Conservation (phyloP, 139 green algal genomes). For the Chlorella sp. region DNA sequence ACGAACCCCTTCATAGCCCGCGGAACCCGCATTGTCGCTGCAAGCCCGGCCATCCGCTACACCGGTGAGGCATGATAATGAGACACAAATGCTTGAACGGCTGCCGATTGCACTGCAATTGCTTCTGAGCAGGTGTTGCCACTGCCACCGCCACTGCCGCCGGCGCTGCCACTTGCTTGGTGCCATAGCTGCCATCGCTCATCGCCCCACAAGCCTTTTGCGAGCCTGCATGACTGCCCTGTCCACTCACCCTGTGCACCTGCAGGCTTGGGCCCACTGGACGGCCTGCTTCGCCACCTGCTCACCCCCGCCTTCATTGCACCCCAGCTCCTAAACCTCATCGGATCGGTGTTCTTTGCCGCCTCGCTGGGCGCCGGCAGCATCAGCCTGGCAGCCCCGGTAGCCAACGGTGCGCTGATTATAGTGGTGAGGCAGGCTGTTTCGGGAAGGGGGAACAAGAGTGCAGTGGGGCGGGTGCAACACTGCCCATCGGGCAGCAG, state of each 20-base stretch:
- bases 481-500: background rate
- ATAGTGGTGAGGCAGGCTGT: no score
- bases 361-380: slow-evolving; percentile 45
- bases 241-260: background rate
- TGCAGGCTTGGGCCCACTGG: background rate
- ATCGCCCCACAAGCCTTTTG: no score
- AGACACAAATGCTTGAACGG: no score
- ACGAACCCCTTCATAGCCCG: slow-evolving; percentile 75
- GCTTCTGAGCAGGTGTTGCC: no score
- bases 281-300: slow-evolving; percentile 41
- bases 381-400: slow-evolving; percentile 64
- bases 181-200: no score
- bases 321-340: slow-evolving; percentile 62
- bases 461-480: background rate
- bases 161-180: background rate
- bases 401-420: slow-evolving; percentile 69
- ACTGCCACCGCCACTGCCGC: background rate
- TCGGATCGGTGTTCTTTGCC: slow-evolving; percentile 63
- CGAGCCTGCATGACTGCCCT: no score
- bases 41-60: background rate
- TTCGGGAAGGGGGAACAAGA: no score
- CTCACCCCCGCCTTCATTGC: slow-evolving; percentile 40
- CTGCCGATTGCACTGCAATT: no score
- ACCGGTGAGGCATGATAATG: background rate
- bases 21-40: slow-evolving; percentile 29